Conservation (phyloP, 805 yeast genomes). For the Brettanomyces custersianus region DNA sequence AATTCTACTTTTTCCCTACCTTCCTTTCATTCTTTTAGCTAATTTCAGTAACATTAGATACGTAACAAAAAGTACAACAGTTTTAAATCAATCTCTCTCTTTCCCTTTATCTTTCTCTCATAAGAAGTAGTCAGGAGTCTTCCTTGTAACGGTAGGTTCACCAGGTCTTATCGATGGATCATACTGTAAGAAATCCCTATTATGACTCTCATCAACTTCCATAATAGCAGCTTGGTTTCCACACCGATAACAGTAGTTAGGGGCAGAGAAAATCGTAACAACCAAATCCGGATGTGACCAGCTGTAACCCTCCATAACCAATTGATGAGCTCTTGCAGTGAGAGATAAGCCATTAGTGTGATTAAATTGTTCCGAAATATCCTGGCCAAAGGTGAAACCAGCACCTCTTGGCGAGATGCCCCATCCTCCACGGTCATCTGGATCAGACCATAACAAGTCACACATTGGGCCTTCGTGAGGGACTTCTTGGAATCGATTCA, state of each 20-base stretch:
- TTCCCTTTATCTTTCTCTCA: constrained; percentile 27
- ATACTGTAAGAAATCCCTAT: constrained; percentile 86
- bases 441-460: constrained; percentile 93
- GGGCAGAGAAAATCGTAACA: constrained; percentile 91
- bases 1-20: too few species aligned
- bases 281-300: constrained; percentile 94
- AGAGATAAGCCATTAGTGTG: constrained; percentile 79
- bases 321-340: constrained; percentile 92
- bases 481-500: constrained; percentile 89
- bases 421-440: constrained; percentile 98
- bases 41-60: too few species aligned
- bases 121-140: constrained; percentile 94
- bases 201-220: constrained; percentile 94
- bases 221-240: constrained; percentile 97
- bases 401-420: constrained; percentile 98
- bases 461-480: constrained; percentile 99
- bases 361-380: constrained; percentile 87
- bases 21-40: too few species aligned
- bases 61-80: too few species aligned
- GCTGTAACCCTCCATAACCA: constrained; percentile 95
- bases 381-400: constrained; percentile 96
- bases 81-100: too few species aligned
- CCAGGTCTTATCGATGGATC: constrained; percentile 97
- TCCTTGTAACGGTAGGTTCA: constrained; percentile 94
- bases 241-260: constrained; percentile 94